A percentile compares a stretch with the other conserved stretches of the same genome.
These are phyloP conservation scores for Talaromyces sp. DNA, from an alignment of 2,329 filamentous ascomycete genomes.

Conservation along the genomic window DNA sequence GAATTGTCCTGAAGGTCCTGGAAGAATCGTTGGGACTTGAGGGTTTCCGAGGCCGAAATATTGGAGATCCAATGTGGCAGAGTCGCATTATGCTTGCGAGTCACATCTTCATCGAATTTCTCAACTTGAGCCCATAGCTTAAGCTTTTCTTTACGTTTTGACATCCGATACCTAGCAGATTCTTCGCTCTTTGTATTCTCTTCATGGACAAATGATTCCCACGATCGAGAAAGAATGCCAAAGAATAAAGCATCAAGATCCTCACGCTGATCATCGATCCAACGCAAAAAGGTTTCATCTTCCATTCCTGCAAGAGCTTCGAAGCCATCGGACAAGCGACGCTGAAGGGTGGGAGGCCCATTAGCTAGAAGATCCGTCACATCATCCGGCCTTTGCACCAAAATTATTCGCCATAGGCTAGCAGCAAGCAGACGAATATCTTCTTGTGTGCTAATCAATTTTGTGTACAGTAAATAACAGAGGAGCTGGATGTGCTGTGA, in stretches of 20 bases:
- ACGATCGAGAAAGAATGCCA: constrained; percentile 74
- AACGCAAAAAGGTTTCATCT: constrained; percentile 81
- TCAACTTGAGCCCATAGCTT: constrained; percentile 77
- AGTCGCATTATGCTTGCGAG: constrained; percentile 81
- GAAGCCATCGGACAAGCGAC: constrained; percentile 73
- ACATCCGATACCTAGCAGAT: constrained; percentile 68
- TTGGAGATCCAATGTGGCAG: constrained; percentile 94
- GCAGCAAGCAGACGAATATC: constrained; percentile 75
- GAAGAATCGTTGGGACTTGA: constrained; percentile 83
- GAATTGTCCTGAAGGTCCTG: constrained; percentile 95
- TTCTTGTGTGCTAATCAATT: constrained; percentile 71
- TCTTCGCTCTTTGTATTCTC: constrained; percentile 84
- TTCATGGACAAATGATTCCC: constrained; percentile 82
- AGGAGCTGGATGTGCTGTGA: constrained; percentile 82
- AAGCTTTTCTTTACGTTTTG: constrained; percentile 79
- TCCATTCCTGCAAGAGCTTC: constrained; percentile 84
- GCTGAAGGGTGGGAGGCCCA: constrained; percentile 70
- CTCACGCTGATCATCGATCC: constrained; percentile 80
- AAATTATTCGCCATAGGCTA: constrained; percentile 84
- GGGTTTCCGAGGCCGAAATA: constrained; percentile 87
- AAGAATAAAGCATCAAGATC: constrained; percentile 83
- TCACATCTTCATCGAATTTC: constrained; percentile 67
- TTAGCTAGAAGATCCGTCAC: constrained; percentile 73
- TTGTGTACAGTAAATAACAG: constrained; percentile 91
- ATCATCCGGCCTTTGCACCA: constrained; percentile 90